phyloP scores from a whole-genome alignment of 2,329 filamentous ascomycete genomes.

The Clonostachys rosea region DNA sequence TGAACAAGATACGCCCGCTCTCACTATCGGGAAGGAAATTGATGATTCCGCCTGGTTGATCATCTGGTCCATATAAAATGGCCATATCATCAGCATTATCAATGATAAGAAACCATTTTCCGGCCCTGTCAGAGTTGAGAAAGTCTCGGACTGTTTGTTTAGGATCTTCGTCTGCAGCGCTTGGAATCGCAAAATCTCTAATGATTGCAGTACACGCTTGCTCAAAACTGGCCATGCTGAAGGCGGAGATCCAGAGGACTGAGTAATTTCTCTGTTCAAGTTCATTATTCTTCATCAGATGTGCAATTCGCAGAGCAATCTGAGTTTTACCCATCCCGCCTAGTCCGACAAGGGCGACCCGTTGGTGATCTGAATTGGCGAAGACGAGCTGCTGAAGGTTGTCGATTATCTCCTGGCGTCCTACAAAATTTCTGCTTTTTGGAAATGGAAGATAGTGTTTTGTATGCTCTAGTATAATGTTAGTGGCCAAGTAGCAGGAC shows the following conservation, averaged over 20 bases:
- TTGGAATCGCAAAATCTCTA: background rate
- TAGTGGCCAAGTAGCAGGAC: no score
- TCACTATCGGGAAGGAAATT: background rate
- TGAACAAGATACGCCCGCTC: background rate
- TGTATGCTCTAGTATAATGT: no score
- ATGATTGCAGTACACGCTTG: slow-evolving; percentile 5
- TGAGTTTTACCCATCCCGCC: slow-evolving; percentile 32
- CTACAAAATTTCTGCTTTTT: no score
- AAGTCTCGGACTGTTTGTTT: background rate
- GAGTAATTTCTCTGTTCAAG: slow-evolving; percentile 19
- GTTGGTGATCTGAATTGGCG: no score
- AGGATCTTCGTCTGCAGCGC: background rate
- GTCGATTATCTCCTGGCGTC: no score
- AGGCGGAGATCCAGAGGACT: slow-evolving; percentile 31
- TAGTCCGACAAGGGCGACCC: slow-evolving; percentile 19
- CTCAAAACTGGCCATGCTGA: slow-evolving; percentile 22
- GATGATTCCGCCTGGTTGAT: background rate
- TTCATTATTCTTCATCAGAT: slow-evolving; percentile 15
- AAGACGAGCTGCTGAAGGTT: no score
- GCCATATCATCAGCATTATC: background rate
- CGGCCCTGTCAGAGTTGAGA: background rate
- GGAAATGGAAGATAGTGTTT: no score
- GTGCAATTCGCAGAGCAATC: slow-evolving; percentile 26
- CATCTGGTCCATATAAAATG: no score
- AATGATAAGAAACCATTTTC: background rate